These are phyloP conservation scores for Luzula sylvatica DNA, from an alignment of 176 grass and related monocot genomes.

Conservation along the genomic window DNA sequence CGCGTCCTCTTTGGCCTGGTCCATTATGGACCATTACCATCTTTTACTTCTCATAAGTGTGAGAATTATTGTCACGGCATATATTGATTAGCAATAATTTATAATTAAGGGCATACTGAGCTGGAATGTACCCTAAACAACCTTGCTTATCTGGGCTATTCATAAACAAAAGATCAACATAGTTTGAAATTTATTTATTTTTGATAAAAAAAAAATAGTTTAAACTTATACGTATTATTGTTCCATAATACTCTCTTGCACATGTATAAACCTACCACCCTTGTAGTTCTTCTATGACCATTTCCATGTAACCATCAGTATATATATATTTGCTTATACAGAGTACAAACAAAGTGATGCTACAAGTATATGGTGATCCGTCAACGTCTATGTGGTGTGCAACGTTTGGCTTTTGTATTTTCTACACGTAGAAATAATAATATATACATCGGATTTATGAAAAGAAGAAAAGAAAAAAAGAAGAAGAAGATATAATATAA, in stretches of 20 bases:
- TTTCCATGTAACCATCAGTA: background rate
- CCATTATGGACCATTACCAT: too few species aligned
- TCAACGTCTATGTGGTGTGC: conserved; percentile 5
- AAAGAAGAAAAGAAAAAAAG: background rate
- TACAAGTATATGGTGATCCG: conserved; percentile 2
- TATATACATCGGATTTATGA: conserved; percentile 2
- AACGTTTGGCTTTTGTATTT: conserved; percentile 4
- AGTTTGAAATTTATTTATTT: too few species aligned
- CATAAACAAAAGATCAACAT: too few species aligned
- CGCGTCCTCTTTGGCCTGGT: too few species aligned
- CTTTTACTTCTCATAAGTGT: too few species aligned
- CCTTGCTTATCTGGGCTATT: too few species aligned
- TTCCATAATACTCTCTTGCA: background rate
- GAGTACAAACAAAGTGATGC: background rate
- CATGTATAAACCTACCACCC: conserved; percentile 7
- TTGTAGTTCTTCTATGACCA: background rate
- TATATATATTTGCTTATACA: background rate
- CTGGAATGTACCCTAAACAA: too few species aligned
- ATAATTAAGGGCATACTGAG: too few species aligned
- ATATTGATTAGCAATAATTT: too few species aligned
- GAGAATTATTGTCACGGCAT: too few species aligned
- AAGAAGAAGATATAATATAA: background rate
- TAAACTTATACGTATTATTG: too few species aligned
- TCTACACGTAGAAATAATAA: conserved; percentile 4
- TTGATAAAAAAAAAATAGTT: too few species aligned